Base-by-base conservation (phyloP, 1,139 yeast species). In the Barnettozyma hawaiiensis region DNA sequence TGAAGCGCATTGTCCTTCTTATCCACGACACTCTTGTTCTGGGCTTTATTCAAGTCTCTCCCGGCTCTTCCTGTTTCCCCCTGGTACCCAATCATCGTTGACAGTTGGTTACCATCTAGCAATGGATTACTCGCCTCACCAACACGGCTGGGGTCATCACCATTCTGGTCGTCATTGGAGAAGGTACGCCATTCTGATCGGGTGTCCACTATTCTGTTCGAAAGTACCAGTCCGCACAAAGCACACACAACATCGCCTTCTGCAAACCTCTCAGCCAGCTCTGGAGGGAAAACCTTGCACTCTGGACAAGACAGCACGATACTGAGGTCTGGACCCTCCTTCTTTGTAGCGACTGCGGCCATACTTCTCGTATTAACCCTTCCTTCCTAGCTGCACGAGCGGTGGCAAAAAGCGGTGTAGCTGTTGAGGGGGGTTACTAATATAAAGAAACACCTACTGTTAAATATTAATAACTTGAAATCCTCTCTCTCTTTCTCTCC, bases 181-280 rank as follows among this genome's bases (percentile, higher is more conserved):
- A 92, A 92, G 2, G 98, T 92, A 71, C 98, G 85, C 98, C 98
- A 92, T 70, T 92, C 98, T 2, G 96, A 86, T 54, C 98, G 73
- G 6, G 96, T 90, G 60, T 92, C 98, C 27, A 92, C 96, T 42
- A 92, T 84, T 51, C 95, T 73, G 61, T 89, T 96, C 54, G 96
- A 87, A 24, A 92, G 73, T 3, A 92, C 98, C 47, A 92, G 71
- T 19, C 97, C 98, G 69, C 98, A 92, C 54, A 90, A 75, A 10
- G 96, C 97, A 69, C 98, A 92, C 19, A 92, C 97, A 58, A 92
- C 89, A 64, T 92, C 98, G 23, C 98, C 98, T 64, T 92, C 97
- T 55, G 95, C 84, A 59, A 90, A 94, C 55, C 97, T 71, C 67
- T 92, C 98, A 31, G 90, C 86, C 52, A 92, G 73, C 59, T 92